Conservation (phyloP, 164 flowering plant genomes). For the Tetrastigma voinierianum region DNA sequence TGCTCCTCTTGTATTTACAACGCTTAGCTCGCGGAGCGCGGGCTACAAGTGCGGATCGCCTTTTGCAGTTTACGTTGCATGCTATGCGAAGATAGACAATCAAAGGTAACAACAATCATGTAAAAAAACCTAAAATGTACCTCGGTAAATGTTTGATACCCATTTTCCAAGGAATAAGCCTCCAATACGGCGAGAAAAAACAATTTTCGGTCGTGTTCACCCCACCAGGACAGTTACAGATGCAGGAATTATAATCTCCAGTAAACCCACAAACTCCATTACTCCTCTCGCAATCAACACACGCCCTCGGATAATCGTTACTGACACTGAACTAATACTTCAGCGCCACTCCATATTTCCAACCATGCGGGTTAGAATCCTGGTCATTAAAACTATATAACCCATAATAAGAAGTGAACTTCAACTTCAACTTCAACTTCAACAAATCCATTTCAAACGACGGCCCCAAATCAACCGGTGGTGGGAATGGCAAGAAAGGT, state of each 20-base stretch:
- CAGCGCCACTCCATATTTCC: conserved; percentile 70
- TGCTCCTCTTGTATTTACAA: too few species aligned
- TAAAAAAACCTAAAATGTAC: not conserved
- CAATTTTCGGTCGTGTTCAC: conserved; percentile 55
- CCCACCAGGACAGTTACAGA: conserved; percentile 56
- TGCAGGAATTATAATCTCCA: conserved; percentile 40
- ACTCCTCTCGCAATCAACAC: conserved; percentile 56
- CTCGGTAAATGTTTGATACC: conserved; percentile 13
- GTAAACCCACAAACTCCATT: conserved; percentile 62
- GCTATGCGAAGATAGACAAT: too few species aligned
- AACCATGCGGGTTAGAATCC: conserved; percentile 41
- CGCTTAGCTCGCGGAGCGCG: too few species aligned
- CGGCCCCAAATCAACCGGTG: conserved; percentile 78
- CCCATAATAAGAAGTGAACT: conserved; percentile 56
- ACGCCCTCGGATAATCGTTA: conserved; percentile 48
- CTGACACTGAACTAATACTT: conserved; percentile 60
- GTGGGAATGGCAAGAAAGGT: too few species aligned
- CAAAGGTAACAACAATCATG: not conserved
- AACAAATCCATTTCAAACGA: conserved; percentile 66
- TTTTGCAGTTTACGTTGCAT: too few species aligned
- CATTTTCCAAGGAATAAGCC: conserved; percentile 24
- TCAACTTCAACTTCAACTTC: conserved; percentile 42
- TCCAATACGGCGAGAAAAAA: conserved; percentile 32
- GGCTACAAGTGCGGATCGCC: too few species aligned
- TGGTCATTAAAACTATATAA: conserved; percentile 47